Conservation (phyloP, 1,139 yeast genomes). For the Sugiyamaella grinbergsii region DNA sequence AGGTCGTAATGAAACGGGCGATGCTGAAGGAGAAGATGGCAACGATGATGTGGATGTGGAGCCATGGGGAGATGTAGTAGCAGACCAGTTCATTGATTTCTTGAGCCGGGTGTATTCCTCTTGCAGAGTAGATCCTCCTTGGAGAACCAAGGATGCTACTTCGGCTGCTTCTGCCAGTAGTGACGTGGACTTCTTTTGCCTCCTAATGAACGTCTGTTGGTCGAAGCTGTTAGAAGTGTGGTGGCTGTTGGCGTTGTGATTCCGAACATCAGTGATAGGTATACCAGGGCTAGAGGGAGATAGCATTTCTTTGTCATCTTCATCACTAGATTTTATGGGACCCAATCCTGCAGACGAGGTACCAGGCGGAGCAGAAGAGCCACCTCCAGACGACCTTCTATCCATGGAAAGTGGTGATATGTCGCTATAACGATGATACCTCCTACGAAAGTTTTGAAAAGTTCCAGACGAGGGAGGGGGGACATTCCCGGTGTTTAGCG, state of each 20-base stretch:
- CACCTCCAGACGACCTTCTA: constrained; percentile 7
- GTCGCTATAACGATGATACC: constrained; percentile 10
- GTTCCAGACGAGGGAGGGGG: constrained; percentile 11
- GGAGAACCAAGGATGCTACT: constrained; percentile 29
- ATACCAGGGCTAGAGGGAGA: constrained; percentile 10
- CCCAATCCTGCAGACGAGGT: not conserved
- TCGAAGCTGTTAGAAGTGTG: too few relatives aligned
- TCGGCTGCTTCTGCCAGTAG: constrained; percentile 30
- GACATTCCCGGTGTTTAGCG: constrained; percentile 1
- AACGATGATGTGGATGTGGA: not conserved
- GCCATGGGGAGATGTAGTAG: not conserved
- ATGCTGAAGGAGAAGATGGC: constrained; percentile 10
- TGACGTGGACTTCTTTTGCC: constrained; percentile 19
- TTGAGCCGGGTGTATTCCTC: constrained; percentile 10
- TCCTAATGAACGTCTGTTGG: not conserved
- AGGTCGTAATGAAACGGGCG: constrained; percentile 11
- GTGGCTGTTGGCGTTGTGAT: not conserved
- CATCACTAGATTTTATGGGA: constrained; percentile 3
- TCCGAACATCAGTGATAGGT: not conserved
- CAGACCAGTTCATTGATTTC: not conserved
- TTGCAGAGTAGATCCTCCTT: constrained; percentile 16
- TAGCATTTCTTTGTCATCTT: constrained; percentile 12
- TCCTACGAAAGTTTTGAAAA: constrained; percentile 8
- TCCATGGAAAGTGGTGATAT: constrained; percentile 16
- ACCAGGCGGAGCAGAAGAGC: constrained; percentile 1